Evolutionary conservation across 2,329 filamentous ascomycete species (phyloP).

Genomic region (Periconia macrospinosa): DNA sequence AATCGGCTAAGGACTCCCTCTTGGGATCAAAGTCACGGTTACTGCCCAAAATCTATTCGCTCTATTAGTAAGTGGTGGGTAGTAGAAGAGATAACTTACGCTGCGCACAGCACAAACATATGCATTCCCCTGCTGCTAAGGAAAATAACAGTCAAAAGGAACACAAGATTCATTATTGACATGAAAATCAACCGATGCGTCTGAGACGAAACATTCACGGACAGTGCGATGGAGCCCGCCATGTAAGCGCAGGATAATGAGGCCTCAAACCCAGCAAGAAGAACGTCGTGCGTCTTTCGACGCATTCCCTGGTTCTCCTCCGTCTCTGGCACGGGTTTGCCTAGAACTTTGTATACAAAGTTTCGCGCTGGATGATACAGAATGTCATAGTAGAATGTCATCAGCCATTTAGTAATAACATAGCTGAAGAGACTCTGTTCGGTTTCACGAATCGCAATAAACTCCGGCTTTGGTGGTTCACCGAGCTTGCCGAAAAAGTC

Average conservation of each 20-base stretch:
- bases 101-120: background rate
- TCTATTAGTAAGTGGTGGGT: background rate
- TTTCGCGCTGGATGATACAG: background rate
- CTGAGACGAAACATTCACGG: background rate
- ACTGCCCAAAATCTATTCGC: background rate
- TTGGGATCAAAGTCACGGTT: background rate
- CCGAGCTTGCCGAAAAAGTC: background rate
- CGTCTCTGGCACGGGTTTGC: background rate
- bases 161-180: background rate
- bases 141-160: background rate
- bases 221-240: background rate
- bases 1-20: background rate
- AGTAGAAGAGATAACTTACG: background rate
- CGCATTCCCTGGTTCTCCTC: background rate
- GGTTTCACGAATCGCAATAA: background rate
- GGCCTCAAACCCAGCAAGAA: background rate
- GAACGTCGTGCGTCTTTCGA: background rate
- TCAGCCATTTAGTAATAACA: background rate
- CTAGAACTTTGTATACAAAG: background rate
- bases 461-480: background rate
- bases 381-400: background rate
- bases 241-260: background rate
- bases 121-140: background rate
- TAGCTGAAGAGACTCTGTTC: background rate
- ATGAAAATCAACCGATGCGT: background rate